Conservation (phyloP, 371 early-diverging fungal species). For the Mortierella sp. region DNA sequence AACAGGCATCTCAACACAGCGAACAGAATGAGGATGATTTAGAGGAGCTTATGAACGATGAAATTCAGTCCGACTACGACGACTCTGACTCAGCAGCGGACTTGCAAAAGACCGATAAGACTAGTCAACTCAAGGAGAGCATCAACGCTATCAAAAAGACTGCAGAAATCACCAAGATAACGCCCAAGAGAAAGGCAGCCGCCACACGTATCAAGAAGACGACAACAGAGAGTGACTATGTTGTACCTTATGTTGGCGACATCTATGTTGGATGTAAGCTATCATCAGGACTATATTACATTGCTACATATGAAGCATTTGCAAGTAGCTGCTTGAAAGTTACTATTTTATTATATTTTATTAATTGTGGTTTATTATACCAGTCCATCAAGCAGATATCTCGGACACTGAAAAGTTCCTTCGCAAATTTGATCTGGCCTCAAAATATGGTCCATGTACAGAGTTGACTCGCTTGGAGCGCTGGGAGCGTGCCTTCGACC, state of each 20-base stretch:
- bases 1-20: neutral
- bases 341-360: no score
- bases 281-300: neutral
- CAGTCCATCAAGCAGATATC: constrained; percentile 60
- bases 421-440: constrained; percentile 61
- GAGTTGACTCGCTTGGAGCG: constrained; percentile 62
- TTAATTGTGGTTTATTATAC: neutral
- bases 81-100: neutral
- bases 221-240: constrained; percentile 8
- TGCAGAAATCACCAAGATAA: neutral
- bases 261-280: constrained; percentile 50
- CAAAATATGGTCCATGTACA: constrained; percentile 61
- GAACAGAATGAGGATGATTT: constrained; percentile 15
- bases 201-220: neutral
- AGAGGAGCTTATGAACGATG: constrained; percentile 13
- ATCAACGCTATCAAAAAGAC: neutral
- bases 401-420: constrained; percentile 56
- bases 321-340: no score
- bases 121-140: constrained; percentile 1
- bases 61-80: constrained; percentile 20
- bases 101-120: constrained; percentile 5
- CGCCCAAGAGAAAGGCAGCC: neutral
- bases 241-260: constrained; percentile 36
- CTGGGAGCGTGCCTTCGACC: constrained; percentile 55
- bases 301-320: neutral